Conservation (phyloP, 2,329 filamentous ascomycete genomes). For the Diplocarpon rosae region DNA sequence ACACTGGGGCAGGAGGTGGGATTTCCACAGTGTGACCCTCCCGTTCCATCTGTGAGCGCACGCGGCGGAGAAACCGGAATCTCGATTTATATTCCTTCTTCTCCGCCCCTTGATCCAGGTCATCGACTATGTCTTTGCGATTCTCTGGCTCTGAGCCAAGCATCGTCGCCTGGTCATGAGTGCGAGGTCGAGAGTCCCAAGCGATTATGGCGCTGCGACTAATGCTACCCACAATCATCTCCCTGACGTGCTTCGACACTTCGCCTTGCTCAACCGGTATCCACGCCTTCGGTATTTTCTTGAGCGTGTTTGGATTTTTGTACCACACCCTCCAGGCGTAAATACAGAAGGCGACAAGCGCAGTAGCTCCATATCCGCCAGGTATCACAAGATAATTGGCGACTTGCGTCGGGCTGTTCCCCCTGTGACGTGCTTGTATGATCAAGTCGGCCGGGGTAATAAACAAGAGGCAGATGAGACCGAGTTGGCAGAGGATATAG, state of each 20-base stretch:
- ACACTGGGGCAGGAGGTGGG: slow-evolving; percentile 34
- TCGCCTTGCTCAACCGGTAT: slow-evolving; percentile 80
- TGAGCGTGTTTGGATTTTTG: slow-evolving; percentile 62
- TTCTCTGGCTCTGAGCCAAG: slow-evolving; percentile 23
- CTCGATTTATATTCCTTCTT: too few species aligned
- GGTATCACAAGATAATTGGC: slow-evolving; percentile 79
- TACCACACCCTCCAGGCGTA: slow-evolving; percentile 66
- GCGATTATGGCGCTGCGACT: slow-evolving; percentile 70
- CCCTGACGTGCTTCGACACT: slow-evolving; percentile 61
- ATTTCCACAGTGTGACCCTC: slow-evolving; percentile 17
- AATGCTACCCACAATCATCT: slow-evolving; percentile 63
- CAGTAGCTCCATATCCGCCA: slow-evolving; percentile 63
- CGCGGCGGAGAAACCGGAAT: slow-evolving; percentile 4
- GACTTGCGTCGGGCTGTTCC: slow-evolving; percentile 42
- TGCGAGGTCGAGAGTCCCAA: slow-evolving; percentile 62
- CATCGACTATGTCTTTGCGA: slow-evolving; percentile 17
- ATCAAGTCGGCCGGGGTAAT: slow-evolving; percentile 74
- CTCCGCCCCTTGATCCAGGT: too few species aligned
- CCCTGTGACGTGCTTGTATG: slow-evolving; percentile 46
- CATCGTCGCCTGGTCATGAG: slow-evolving; percentile 30
- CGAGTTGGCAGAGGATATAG: slow-evolving; percentile 65
- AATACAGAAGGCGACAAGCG: slow-evolving; percentile 60
- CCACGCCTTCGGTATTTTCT: slow-evolving; percentile 76
- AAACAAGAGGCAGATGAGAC: slow-evolving; percentile 63
- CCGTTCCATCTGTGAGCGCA: slow-evolving; percentile 8